These are phyloP conservation scores for Hypoxylon sp. DNA, from an alignment of 2,329 filamentous ascomycete genomes.

Conservation along the genomic window DNA sequence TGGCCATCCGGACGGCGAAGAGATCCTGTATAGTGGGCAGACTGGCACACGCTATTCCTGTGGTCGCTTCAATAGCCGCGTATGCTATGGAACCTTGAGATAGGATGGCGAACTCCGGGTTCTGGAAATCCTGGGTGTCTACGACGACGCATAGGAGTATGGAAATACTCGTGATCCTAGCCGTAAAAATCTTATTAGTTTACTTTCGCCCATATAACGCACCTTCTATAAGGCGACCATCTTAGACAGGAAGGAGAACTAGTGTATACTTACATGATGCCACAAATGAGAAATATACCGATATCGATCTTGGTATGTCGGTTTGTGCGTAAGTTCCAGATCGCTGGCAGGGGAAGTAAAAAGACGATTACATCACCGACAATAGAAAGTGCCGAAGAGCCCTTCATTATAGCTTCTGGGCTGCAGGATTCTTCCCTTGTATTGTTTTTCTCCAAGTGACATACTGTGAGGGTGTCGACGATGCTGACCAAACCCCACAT, in stretches of 20 bases:
- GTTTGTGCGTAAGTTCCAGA: slow-evolving; percentile 9
- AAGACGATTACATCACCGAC: slow-evolving; percentile 21
- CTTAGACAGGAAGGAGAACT: neutral
- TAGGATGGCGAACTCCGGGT: slow-evolving; percentile 5
- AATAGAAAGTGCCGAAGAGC: slow-evolving; percentile 17
- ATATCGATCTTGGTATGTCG: slow-evolving; percentile 17
- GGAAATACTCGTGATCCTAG: slow-evolving; percentile 11
- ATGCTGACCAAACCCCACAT: slow-evolving; percentile 15
- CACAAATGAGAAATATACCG: slow-evolving; percentile 13
- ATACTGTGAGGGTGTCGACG: slow-evolving; percentile 9
- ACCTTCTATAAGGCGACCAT: neutral
- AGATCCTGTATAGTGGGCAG: slow-evolving; percentile 21
- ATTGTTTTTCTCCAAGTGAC: neutral
- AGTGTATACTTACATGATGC: slow-evolving; percentile 17
- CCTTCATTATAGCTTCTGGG: neutral
- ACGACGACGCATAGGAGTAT: slow-evolving; percentile 1
- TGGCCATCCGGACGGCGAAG: slow-evolving; percentile 6
- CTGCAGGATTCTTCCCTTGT: neutral
- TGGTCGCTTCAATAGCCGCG: slow-evolving; percentile 21
- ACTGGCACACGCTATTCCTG: slow-evolving; percentile 20
- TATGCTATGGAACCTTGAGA: slow-evolving; percentile 17
- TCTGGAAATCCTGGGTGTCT: slow-evolving; percentile 7
- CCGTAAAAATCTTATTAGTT: neutral
- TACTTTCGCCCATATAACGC: neutral
- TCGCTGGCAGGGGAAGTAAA: slow-evolving; percentile 16